Conservation (phyloP, 768 basidiomycete species). For the Leucocoprinus birnbaumii region DNA sequence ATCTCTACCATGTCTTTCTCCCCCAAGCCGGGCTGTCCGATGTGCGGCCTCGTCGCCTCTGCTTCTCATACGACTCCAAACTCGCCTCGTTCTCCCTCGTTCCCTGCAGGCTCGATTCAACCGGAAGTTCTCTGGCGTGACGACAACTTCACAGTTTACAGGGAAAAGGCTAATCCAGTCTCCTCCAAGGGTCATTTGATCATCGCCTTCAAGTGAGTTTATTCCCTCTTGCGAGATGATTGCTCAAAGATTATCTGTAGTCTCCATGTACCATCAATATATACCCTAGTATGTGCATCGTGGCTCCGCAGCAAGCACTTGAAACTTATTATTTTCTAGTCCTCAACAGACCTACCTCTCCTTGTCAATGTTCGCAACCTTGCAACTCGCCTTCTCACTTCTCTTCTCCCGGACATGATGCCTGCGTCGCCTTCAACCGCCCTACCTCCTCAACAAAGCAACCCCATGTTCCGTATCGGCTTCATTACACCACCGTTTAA, state of each 20-base stretch:
- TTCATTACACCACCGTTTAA: constrained; percentile 80
- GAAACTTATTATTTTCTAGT: constrained; percentile 35
- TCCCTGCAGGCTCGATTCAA: constrained; percentile 42
- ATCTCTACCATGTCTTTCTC: constrained; percentile 33
- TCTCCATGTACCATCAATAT: constrained; percentile 77
- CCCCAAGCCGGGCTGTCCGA: constrained; percentile 67
- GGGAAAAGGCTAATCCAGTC: constrained; percentile 66
- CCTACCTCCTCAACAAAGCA: constrained; percentile 25
- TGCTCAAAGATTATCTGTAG: constrained; percentile 35
- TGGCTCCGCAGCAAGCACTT: constrained; percentile 7
- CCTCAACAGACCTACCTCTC: constrained; percentile 72
- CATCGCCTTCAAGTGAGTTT: constrained; percentile 70
- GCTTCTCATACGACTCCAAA: constrained; percentile 42
- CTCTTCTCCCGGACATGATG: constrained; percentile 37
- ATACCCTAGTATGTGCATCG: constrained; percentile 55
- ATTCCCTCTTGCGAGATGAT: constrained; percentile 5
- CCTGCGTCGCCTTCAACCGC: constrained; percentile 32
- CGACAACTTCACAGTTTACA: constrained; percentile 73
- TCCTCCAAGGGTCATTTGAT: constrained; percentile 73
- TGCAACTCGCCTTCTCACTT: constrained; percentile 51
- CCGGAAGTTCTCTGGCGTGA: constrained; percentile 73
- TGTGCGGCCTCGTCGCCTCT: constrained; percentile 69
- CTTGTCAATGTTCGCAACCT: constrained; percentile 61
- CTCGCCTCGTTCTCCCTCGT: constrained; percentile 43
- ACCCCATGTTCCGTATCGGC: constrained; percentile 56